Evolutionary conservation across 2,329 filamentous ascomycete species (phyloP), one percentile per base, ranked within the genome.

Genomic region (Curvularia spicifera): DNA sequence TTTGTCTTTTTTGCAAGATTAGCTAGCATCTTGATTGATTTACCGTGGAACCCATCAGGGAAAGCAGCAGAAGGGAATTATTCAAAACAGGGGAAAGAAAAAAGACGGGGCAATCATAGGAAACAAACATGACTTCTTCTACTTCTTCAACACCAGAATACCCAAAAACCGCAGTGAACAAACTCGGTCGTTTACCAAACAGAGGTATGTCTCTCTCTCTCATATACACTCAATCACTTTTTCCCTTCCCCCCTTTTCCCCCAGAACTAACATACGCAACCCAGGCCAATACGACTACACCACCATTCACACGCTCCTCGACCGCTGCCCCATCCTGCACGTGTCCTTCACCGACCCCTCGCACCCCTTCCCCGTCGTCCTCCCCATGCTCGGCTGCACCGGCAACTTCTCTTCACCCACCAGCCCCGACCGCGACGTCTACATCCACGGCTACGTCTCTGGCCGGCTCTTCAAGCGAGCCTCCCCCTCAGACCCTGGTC

Each of bases 391-490:
- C 7, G 77, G 72, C n/a, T 78, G 77, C 52, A 78, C 75, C 2
- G 75, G 65, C 0, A 54, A 60, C 51, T 74, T 65, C 42, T 4
- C 82, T 51, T 75, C 29, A 1, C 29, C 84, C 18, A 65, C 47
- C 15, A 82, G 84, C 50, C 86, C 88, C 0, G 81, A 42, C 5
- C 68, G 71, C 33, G 60, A 72, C 33, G 42, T 77, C 5, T 77
- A 77, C 50, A 64, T 77, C 33, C 74, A 77, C 59, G 74, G 74
- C 55, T 74, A 72, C 51, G 62, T 74, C 3, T 68, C 69, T 5
- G 65, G 88, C 0, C 89, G 92, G 7, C 81, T 97, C 33, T 89
- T 94, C 61, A 50, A 20, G 28, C 3, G 13, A 7, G 9, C 44
- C 1, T 26, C 24, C 3, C 8, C 12, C 7, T 20, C 4, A 6